Evolutionary conservation across 208 protist genomes (phyloP).

Genomic region (Leishmania arabica): DNA sequence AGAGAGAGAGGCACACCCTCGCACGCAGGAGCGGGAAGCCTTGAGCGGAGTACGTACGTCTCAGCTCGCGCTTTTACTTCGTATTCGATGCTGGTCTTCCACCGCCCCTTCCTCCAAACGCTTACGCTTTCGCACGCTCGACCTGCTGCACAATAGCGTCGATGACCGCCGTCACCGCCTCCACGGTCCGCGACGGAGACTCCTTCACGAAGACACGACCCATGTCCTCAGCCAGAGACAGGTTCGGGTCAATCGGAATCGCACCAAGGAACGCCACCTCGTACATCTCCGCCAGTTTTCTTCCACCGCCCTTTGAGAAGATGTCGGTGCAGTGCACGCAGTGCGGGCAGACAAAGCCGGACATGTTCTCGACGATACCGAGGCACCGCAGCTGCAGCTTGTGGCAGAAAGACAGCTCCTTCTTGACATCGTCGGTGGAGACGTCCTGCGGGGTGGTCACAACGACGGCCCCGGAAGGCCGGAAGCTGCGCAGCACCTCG

Average conservation of each 20-base stretch:
- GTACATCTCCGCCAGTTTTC: conserved; percentile 74
- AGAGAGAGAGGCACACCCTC: neutral
- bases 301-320: conserved; percentile 84
- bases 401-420: conserved; percentile 92
- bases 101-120: neutral
- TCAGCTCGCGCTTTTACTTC: neutral
- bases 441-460: conserved; percentile 93
- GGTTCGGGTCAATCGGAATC: conserved; percentile 81
- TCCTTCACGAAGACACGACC: conserved; percentile 61
- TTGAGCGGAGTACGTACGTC: neutral
- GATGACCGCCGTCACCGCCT: conserved; percentile 56
- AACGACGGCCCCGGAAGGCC: conserved; percentile 79
- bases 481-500: conserved; percentile 68
- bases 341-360: conserved; percentile 92
- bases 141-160: conserved; percentile 59
- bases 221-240: conserved; percentile 76
- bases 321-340: conserved; percentile 91
- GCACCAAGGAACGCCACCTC: conserved; percentile 82
- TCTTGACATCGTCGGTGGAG: conserved; percentile 90
- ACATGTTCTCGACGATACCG: conserved; percentile 95
- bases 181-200: conserved; percentile 41
- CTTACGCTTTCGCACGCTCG: conserved; percentile 36
- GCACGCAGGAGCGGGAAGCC: neutral
- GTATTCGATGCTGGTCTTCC: neutral
- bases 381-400: conserved; percentile 85